Base-by-base conservation (phyloP, 2,329 filamentous ascomycete species). In the Pseudocercospora cruenta region DNA sequence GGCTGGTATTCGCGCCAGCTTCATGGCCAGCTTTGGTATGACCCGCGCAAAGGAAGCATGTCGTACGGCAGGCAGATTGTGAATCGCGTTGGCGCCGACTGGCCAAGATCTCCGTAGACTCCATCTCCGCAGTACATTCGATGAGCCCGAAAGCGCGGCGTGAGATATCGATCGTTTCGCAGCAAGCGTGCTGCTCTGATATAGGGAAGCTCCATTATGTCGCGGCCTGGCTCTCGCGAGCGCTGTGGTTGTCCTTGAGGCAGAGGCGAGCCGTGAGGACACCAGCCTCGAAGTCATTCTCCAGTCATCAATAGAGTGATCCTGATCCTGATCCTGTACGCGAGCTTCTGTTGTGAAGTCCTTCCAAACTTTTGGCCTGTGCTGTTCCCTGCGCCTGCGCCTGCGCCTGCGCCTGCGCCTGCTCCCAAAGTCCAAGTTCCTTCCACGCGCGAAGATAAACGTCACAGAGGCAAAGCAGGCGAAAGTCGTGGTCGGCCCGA, bases 1-100 rank as follows among this genome's bases (percentile, higher is more conserved):
- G 65, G 95, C 95, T 21, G 95, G 95, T 62, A 97, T 84, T 64
- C 93, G 88, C 39, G 90, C 86, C 72, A 99, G 90, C 82, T 97
- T 99, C 76, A 95, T 81, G n/a, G 95, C 89, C 59, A 99, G 85
- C 77, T 92, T 94, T 1, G 96, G 96, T 33, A 99, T 82, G 12
- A 85, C 83, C 53, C 88, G 82, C n/a, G 84, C 83, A 75, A 91
- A 90, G 1, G 88, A 90, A 58, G 90, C 87, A 62, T 85, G 84
- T 60, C 88, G 84, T 49, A 88, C 85, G 16, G 86, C 85, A 60
- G 87, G 86, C 22, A 90, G 80, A 82, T 97, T 96, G 80, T 97
- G 94, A 72, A 97, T 92, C 22, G 90, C 86, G 75, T 92, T 95
- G 59, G 85, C 81, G 43, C 91, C 91, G 12, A 89, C 84, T n/a